Base-by-base conservation (phyloP, 768 basidiomycete species). In the Lactifluus piperatus region DNA sequence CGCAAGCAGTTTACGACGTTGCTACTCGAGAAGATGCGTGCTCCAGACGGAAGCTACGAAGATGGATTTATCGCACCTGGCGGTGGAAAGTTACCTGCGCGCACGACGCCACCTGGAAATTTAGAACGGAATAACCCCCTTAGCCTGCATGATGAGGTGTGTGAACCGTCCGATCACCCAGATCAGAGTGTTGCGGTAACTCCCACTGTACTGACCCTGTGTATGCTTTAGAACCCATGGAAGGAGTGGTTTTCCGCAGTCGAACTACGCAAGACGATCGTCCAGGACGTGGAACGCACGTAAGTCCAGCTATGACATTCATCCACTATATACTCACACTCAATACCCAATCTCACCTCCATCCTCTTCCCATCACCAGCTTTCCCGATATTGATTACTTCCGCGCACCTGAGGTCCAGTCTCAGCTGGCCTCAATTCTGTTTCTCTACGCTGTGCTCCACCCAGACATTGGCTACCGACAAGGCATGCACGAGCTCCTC, bases 381-480 rank as follows among this genome's bases (percentile, higher is more conserved):
- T 99, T 98, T 69, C 97, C 97, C n/a, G 97, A 99, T 60, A 85
- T 97, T 57, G 77, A 79, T 7, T 99, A 94, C 74, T 99, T 97
- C 71, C 84, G 89, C 27, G 78, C 83, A 24, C 69, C 78, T 24
- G 77, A 83, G 29, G 83, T 94, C 0, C 92, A 95, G 68, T 76
- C 77, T 16, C 82, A 86, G 66, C 75, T 98, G 41, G 91, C 89
- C 0, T 89, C 93, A 65, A 83, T 97, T 20, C 77, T 99, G 10
- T 97, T 94, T 70, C 73, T 98, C 26, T 89, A 88, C 70, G 85
- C 88, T 14, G 77, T 82, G 41, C 80, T 83, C 68, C 83, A 94
- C 68, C 83, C 90, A 1, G 78, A 85, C 41, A 81, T 95, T 22
- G 93, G 94, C 22, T 99, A 99, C 69, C 82, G 97, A 30, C 97